Base-by-base conservation (phyloP, 2,329 filamentous ascomycete species). In the Alternaria tenuissima region DNA sequence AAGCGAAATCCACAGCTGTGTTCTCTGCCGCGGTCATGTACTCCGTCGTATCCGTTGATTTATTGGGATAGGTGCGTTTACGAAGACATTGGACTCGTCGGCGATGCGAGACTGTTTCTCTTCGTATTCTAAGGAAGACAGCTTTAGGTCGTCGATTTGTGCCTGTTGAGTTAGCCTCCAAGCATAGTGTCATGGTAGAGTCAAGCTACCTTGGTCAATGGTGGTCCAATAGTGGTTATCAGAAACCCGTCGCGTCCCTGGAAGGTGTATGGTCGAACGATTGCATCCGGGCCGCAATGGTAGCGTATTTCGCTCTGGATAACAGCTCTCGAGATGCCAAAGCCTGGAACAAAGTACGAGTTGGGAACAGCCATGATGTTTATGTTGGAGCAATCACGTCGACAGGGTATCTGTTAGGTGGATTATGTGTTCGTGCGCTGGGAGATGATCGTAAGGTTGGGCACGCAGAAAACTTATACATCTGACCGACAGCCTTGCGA, bases 161-260 rank as follows among this genome's bases (percentile, higher is more conserved):
- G 77, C 78, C 79, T 81, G 44, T 16, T 7, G 18, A 8, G 39
- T 75, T 56, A 73, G 70, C 24, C 16, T 46, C 54, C 24, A 43
- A 16, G 24, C 18, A 16, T 16, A 11, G 48, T 22, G 6, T 6
- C 11, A 8, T 22, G 7, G 7, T 11, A 18, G 22, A 46, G 5
- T 41, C 11, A 11, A 16, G 30, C 41, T 74, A 80, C 79, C 73
- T 80, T 77, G n/a, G 79, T 81, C 64, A 80, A 68, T 30, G 78
- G 73, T 24, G 77, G 77, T 7, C 78, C 79, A 26, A 74, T 64
- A 5, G 78, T 80, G 16, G 78, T 80, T 30, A 81, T 73, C 18
- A 81, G 69, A 52, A 81, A 81, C 5, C 79, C 79, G 64, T 81
- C 79, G 22, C 79, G 73, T 55, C 79, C 79, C 79, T 80, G 78